Evolutionary conservation across 163 green algal genomes (phyloP).

Genomic region (Coccomyxa subellipsoidea): DNA sequence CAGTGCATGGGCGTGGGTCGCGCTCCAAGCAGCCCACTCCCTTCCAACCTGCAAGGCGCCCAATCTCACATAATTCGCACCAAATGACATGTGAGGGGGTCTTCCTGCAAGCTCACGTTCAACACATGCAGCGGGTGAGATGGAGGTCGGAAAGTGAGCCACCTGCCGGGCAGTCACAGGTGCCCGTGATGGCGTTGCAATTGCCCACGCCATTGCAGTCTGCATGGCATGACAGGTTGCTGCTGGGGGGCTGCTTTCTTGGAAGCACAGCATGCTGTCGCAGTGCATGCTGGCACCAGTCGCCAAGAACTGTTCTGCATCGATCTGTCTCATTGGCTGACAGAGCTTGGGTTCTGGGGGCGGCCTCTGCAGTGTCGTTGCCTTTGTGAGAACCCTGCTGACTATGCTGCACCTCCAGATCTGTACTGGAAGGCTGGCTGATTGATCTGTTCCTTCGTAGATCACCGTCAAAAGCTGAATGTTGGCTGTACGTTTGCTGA

Average conservation of each 20-base stretch:
- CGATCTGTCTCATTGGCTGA: not conserved
- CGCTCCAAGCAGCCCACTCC: not conserved
- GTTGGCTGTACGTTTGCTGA: no score
- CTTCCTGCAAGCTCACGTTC: no score
- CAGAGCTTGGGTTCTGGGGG: not conserved
- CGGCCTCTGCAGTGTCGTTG: not conserved
- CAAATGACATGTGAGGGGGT: no score
- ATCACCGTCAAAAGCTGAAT: no score
- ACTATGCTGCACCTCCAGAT: not conserved
- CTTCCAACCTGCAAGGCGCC: not conserved
- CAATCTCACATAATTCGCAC: not conserved
- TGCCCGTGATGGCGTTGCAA: slow-evolving; percentile 54
- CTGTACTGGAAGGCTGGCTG: not conserved
- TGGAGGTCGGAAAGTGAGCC: no score
- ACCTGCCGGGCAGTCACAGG: slow-evolving; percentile 51
- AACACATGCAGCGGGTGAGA: no score
- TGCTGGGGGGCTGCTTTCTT: not conserved
- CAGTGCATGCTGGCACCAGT: not conserved
- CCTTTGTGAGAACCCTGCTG: not conserved
- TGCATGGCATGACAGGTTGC: not conserved
- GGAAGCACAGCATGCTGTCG: not conserved
- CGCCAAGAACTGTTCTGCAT: not conserved
- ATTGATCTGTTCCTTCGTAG: no score
- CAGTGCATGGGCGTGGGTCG: not conserved
- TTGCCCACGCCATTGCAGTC: slow-evolving; percentile 61